Percentiles rank a stretch among this genome's conserved stretches.
Conservation (phyloP, 495 filamentous ascomycete genomes). For the Margaritispora aquatica region DNA sequence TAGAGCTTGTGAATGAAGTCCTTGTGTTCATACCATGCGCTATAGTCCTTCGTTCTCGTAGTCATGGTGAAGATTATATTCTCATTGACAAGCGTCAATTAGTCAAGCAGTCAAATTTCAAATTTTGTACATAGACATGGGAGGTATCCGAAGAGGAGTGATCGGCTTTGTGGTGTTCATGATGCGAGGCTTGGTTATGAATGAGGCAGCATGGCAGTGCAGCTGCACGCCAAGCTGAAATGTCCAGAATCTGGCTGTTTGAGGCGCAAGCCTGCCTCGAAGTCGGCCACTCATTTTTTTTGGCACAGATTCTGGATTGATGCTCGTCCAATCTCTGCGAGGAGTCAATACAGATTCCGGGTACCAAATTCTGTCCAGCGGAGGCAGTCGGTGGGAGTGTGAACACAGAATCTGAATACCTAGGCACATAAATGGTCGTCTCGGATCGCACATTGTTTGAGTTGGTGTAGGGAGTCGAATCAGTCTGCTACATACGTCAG, state of each 20-base stretch:
- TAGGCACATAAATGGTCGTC: conserved; percentile 2
- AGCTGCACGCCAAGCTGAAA: not conserved
- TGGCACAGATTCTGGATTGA: not conserved
- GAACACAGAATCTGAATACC: not conserved
- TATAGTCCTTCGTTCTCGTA: conserved; percentile 1
- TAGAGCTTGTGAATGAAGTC: conserved; percentile 1
- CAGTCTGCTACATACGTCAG: not conserved
- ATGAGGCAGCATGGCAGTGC: not conserved
- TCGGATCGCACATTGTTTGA: not conserved
- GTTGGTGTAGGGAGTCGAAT: not conserved
- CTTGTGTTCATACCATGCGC: conserved; percentile 2
- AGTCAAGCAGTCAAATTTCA: not conserved
- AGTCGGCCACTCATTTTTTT: not conserved
- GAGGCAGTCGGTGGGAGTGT: not conserved
- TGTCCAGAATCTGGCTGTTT: conserved; percentile 1
- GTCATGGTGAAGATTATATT: not conserved
- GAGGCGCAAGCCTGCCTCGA: not conserved
- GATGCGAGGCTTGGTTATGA: not conserved
- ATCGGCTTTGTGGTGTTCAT: not conserved
- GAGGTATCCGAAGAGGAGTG: not conserved
- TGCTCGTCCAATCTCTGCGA: not conserved
- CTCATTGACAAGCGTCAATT: not conserved
- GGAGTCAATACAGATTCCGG: not conserved
- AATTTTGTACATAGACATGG: not conserved
- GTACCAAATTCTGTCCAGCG: not conserved